phyloP scores from a whole-genome alignment of 2,329 filamentous ascomycete species.

The Colletotrichum noveboracense region DNA sequence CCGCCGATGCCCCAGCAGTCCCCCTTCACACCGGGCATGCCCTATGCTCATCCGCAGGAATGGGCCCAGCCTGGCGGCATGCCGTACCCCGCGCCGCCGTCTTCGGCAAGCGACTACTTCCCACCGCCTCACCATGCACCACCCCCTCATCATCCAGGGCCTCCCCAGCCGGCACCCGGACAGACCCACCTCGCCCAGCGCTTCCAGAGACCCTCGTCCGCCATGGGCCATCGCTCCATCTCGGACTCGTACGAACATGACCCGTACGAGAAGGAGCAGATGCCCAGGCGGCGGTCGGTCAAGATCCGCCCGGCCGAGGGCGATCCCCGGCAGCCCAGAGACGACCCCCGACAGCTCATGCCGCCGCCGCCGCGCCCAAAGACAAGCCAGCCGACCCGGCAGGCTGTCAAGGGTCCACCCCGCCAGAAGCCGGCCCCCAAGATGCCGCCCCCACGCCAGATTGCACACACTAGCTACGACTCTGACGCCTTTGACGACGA shows the following conservation, averaged over 20 bases:
- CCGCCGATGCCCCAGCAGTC: conserved; percentile 1
- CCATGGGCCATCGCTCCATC: conserved; percentile 42
- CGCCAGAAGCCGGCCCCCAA: background rate
- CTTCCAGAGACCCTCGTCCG: conserved; percentile 37
- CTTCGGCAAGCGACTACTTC: conserved; percentile 17
- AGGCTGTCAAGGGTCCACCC: conserved; percentile 30
- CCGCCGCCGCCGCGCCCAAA: conserved; percentile 43
- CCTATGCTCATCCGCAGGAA: background rate
- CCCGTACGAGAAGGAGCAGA: conserved; percentile 42
- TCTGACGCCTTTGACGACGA: conserved; percentile 43
- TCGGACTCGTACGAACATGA: conserved; percentile 41
- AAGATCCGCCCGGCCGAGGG: conserved; percentile 41
- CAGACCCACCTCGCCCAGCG: conserved; percentile 25
- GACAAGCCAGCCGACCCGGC: conserved; percentile 26
- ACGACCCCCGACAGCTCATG: conserved; percentile 53
- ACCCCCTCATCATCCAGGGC: conserved; percentile 15
- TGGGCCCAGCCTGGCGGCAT: conserved; percentile 2
- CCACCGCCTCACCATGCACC: conserved; percentile 10
- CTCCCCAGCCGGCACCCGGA: conserved; percentile 1
- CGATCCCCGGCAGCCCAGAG: conserved; percentile 46
- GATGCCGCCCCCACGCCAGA: conserved; percentile 28
- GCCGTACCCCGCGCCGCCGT: conserved; percentile 4
- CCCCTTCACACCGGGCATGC: conserved; percentile 1
- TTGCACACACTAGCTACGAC: conserved; percentile 33
- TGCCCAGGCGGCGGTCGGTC: conserved; percentile 48